Evolutionary conservation across 78 protist species (phyloP), one percentile per base, ranked within the genome.

Genomic region (Emiliania huxleyi): DNA sequence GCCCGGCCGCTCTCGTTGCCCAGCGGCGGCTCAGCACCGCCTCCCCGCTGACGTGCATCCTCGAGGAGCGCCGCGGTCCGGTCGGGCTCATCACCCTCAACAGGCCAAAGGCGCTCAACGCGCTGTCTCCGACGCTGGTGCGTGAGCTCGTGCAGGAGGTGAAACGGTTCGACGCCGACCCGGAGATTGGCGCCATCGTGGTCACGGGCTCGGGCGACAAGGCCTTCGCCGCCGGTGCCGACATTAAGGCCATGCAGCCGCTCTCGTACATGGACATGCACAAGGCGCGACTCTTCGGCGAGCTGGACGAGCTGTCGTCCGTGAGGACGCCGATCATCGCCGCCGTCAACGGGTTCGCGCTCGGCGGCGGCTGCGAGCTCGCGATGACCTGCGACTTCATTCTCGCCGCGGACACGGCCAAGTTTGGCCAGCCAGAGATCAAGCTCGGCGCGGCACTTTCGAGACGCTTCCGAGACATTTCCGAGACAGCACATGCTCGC

Each of bases 171-270:
- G 98, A 98, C 55, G 94, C 88, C n/a, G 97, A 97, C 94, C 79
- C 52, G 29, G 45, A 26, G 29, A 93, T 98, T 37, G 96, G 98
- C 45, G 95, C 96, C 46, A 92, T 97, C 35, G 96, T 98, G 37
- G 46, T 98, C 40, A 98, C 99, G 0, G 99, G 99, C 15, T 1
- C 43, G 43, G 88, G 93, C 73, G 97, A 97, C 77, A 97, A 96
- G 90, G 97, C 99, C 25, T 98, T 98, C 42, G 99, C 98, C 1
- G 99, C 99, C 0, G 99, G 99, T 38, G 99, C 99, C 2, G 99
- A 98, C 93, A 98, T 98, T 95, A 97, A 97, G 93, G 98, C 97
- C 87, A 98, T 98, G 99, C 83, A 49, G 40, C 42, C 83, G 40
- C 38, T 42, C 84, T 33, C 75, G 56, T 96, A 90, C 93, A 19